phyloP scores from a whole-genome alignment of 192 early-diverging fungal species.

The Entomortierella beljakovae region DNA sequence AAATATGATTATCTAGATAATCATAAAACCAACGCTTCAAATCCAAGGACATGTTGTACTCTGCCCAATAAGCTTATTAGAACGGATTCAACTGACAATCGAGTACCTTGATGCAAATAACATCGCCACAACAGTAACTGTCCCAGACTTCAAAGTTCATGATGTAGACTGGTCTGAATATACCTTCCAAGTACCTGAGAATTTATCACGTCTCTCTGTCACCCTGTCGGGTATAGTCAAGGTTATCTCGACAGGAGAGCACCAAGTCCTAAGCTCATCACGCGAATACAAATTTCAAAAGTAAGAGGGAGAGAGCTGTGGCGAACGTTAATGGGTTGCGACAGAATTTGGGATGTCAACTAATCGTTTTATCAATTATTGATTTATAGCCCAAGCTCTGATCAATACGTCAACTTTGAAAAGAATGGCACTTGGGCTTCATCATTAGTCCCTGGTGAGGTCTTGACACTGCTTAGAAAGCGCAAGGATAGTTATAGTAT shows the following conservation, averaged over 20 bases:
- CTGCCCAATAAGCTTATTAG: slow-evolving; percentile 47
- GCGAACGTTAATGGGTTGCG: not conserved
- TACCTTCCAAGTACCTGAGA: slow-evolving; percentile 56
- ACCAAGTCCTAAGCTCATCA: slow-evolving; percentile 5
- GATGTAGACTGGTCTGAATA: slow-evolving; percentile 38
- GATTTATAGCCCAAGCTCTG: slow-evolving; percentile 16
- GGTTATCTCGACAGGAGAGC: slow-evolving; percentile 36
- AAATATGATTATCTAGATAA: too few species aligned
- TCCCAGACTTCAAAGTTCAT: slow-evolving; percentile 36
- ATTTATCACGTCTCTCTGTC: slow-evolving; percentile 14
- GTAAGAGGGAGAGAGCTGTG: not conserved
- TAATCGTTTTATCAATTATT: not conserved
- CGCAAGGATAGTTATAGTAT: slow-evolving; percentile 36
- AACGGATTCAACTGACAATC: slow-evolving; percentile 46
- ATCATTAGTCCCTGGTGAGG: slow-evolving; percentile 14
- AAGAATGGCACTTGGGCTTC: slow-evolving; percentile 5
- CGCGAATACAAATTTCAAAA: slow-evolving; percentile 15
- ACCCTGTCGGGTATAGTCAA: slow-evolving; percentile 53
- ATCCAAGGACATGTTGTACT: slow-evolving; percentile 10
- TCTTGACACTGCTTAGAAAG: slow-evolving; percentile 34
- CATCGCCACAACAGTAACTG: slow-evolving; percentile 31
- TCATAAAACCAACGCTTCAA: slow-evolving; percentile 21
- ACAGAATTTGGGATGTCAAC: too few species aligned
- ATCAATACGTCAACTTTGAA: slow-evolving; percentile 19
- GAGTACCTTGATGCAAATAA: slow-evolving; percentile 19